Conservation (phyloP, 2,329 filamentous ascomycete species). For the Talaromyces sp. region DNA sequence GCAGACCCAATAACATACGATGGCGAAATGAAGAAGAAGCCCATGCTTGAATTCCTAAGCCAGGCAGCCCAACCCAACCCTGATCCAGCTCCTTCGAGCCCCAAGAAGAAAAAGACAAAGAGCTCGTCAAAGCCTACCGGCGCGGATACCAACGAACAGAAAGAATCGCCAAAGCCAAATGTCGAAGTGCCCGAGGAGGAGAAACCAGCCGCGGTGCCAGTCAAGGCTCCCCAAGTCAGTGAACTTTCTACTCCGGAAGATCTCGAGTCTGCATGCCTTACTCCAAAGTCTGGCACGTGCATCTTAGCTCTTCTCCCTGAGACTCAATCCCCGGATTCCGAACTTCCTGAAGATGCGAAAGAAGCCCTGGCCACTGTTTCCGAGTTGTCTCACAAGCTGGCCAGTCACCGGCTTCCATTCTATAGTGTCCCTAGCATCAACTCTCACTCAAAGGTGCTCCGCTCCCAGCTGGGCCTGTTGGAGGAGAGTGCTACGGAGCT, state of each 20-base stretch:
- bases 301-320: constrained; percentile 68
- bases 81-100: constrained; percentile 55
- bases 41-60: constrained; percentile 75
- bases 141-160: constrained; percentile 34
- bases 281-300: constrained; percentile 72
- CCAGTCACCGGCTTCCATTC: constrained; percentile 67
- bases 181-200: constrained; percentile 30
- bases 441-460: constrained; percentile 50
- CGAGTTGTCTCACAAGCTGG: constrained; percentile 71
- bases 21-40: constrained; percentile 79
- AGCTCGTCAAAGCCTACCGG: constrained; percentile 35
- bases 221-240: constrained; percentile 59
- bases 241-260: constrained; percentile 59
- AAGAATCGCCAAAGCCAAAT: constrained; percentile 51
- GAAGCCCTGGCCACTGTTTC: constrained; percentile 61
- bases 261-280: constrained; percentile 67
- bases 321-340: constrained; percentile 47
- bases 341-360: constrained; percentile 35
- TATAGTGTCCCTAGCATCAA: constrained; percentile 66
- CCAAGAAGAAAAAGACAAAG: constrained; percentile 32
- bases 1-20: constrained; percentile 64
- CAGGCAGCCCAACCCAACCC: constrained; percentile 75
- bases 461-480: constrained; percentile 58
- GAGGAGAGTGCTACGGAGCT: constrained; percentile 54
- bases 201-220: constrained; percentile 46